Evolutionary conservation across 345 rosid species (phyloP), one percentile per base, ranked within the genome.

Genomic region (Corchorus olitorius): DNA sequence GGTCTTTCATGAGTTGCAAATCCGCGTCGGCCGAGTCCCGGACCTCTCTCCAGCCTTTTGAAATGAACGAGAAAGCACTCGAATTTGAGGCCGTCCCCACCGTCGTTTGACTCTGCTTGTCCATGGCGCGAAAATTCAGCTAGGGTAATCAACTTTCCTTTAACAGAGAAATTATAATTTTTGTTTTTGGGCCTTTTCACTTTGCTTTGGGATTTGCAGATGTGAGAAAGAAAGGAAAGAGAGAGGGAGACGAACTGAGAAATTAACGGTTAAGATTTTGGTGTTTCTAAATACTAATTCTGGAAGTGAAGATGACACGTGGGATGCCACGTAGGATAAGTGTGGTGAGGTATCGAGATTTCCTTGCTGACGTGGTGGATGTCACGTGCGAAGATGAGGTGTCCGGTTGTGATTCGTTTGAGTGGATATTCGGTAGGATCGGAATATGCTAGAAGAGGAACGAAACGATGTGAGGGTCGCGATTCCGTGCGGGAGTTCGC

Each of bases 1-100:
- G 89, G 75, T 92, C 83, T 20, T 86, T 82, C 87, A 96, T 92
- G 77, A 93, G 80, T 80, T 86, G 97, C 76, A 96, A 80, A 81
- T 96, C 98, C 65, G 98, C 99, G 81, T 89, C 98, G 3, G 99
- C 97, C 11, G 98, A 96, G 80, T 93, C 90, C 3, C 91, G 86
- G 53, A 96, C 99, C 80, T 93, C 99, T 34, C 91, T 84, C 98
- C 94, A 96, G 37, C 99, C 94, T 82, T 83, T 91, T 13, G 98
- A 90, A 1, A 95, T 72, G 75, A 93, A 88, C 14, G 98, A 91
- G 72, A 96, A 91, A 55, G 98, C 92, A 73, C 73, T 89, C 50
- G 89, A 79, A 59, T 84, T 75, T 77, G 89, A 77, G 27, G 86
- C 61, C 50, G 89, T 13, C 19, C 52, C 59, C 48, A 88, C 70